phyloP scores from a whole-genome alignment of 2,329 filamentous ascomycete species.

The Byssochlamys sp. region DNA sequence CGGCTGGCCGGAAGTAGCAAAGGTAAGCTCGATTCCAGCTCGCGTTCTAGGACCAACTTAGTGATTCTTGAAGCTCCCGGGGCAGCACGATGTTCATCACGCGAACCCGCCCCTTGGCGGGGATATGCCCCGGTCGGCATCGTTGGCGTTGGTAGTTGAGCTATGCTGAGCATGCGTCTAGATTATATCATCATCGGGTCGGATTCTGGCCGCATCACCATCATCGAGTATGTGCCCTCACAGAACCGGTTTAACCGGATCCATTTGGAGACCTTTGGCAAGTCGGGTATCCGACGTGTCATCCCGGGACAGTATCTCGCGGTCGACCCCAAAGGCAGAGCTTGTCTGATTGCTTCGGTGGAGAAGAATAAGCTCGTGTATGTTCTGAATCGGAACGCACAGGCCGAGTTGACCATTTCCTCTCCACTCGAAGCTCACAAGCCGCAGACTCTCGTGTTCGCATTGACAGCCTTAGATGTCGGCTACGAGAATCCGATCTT shows the following conservation, averaged over 20 bases:
- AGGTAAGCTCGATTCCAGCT: constrained; percentile 54
- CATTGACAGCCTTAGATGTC: constrained; percentile 79
- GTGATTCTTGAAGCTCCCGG: constrained; percentile 59
- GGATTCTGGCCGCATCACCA: constrained; percentile 88
- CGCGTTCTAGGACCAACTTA: constrained; percentile 47
- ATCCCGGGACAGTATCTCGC: constrained; percentile 93
- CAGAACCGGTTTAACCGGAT: constrained; percentile 81
- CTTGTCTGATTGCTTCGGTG: constrained; percentile 82
- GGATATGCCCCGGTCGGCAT: constrained; percentile 27
- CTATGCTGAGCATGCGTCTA: constrained; percentile 43
- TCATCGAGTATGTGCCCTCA: constrained; percentile 79
- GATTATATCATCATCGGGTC: constrained; percentile 94
- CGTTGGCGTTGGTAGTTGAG: constrained; percentile 23
- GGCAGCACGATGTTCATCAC: constrained; percentile 39
- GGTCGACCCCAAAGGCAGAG: constrained; percentile 88
- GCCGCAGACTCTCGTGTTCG: constrained; percentile 79
- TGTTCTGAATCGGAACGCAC: constrained; percentile 87
- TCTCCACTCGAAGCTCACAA: constrained; percentile 95
- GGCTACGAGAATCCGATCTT: constrained; percentile 97
- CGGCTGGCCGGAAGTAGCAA: constrained; percentile 87
- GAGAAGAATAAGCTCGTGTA: constrained; percentile 99
- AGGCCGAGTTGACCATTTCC: constrained; percentile 91
- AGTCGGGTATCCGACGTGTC: constrained; percentile 86
- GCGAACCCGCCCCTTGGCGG: constrained; percentile 20
- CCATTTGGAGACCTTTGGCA: constrained; percentile 95